Evolutionary conservation across 176 grass and related monocot genomes (phyloP).

Genomic region (Carex parvula): DNA sequence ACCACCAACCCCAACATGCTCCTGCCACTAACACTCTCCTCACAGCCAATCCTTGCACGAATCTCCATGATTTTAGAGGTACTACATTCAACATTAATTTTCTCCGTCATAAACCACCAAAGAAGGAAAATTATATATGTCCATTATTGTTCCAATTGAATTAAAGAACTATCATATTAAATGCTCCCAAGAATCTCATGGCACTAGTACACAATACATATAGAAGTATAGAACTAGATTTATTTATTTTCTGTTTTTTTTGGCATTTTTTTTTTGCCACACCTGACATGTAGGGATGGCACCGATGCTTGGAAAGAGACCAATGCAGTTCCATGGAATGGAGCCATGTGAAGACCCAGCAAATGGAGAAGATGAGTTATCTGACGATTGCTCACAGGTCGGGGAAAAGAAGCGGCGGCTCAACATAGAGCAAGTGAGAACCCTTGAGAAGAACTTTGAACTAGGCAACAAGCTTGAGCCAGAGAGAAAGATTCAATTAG

Average conservation of each 20-base stretch:
- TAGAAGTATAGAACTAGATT: background rate
- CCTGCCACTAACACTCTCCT: conserved; percentile 52
- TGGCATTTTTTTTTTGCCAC: background rate
- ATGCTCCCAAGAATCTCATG: background rate
- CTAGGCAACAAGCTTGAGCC: conserved; percentile 87
- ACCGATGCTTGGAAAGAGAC: conserved; percentile 71
- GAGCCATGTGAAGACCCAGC: conserved; percentile 29
- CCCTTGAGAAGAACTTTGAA: conserved; percentile 94
- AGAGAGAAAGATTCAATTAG: conserved; percentile 80
- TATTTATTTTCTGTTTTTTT: background rate
- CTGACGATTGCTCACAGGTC: conserved; percentile 75
- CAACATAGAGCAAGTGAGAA: conserved; percentile 95
- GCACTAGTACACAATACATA: background rate
- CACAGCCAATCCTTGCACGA: conserved; percentile 43
- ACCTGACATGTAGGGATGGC: conserved; percentile 44
- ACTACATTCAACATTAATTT: background rate
- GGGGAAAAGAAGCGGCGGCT: conserved; percentile 96
- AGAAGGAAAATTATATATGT: background rate
- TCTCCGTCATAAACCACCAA: background rate
- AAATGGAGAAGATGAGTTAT: conserved; percentile 71
- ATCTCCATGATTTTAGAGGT: conserved; percentile 77
- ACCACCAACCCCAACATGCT: conserved; percentile 30
- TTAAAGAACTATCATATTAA: background rate
- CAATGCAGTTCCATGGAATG: conserved; percentile 47
- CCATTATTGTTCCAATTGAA: background rate